phyloP scores from a whole-genome alignment of 176 grass and related monocot genomes.

The Juncus inflexus region DNA sequence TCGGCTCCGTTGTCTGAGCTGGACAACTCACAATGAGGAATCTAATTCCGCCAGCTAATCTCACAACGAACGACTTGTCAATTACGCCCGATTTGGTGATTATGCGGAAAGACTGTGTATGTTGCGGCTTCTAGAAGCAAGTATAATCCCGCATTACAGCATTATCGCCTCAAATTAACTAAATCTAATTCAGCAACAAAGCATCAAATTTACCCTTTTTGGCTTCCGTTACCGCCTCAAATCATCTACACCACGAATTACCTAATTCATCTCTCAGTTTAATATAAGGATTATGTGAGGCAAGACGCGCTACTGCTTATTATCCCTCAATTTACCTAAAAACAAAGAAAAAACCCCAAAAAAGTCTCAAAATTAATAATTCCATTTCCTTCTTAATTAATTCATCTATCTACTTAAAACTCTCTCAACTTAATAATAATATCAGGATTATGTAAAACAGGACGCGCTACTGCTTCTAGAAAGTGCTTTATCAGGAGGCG shows the following conservation, averaged over 20 bases:
- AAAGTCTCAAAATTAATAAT: no score
- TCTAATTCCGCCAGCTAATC: no score
- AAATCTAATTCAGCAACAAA: no score
- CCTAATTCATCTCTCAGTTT: conserved; percentile 8
- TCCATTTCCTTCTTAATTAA: no score
- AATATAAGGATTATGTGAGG: conserved; percentile 83
- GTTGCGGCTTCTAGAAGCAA: conserved; percentile 81
- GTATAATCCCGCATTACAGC: background rate
- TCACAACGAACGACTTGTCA: conserved; percentile 86
- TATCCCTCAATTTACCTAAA: background rate
- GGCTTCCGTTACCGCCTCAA: no score
- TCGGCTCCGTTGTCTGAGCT: no score
- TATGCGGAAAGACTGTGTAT: conserved; percentile 80
- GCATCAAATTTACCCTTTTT: no score
- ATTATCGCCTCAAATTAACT: background rate
- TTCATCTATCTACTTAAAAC: background rate
- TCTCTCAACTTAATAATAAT: conserved; percentile 16
- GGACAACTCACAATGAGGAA: no score
- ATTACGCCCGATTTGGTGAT: conserved; percentile 72
- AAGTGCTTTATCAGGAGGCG: conserved; percentile 82
- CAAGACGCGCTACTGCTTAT: conserved; percentile 78
- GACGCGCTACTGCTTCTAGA: conserved; percentile 88
- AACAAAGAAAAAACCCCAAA: no score
- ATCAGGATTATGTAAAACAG: conserved; percentile 90
- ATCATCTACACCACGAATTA: no score